Conservation (phyloP, 352 stramenopile genomes). For the Pythium sp. region DNA sequence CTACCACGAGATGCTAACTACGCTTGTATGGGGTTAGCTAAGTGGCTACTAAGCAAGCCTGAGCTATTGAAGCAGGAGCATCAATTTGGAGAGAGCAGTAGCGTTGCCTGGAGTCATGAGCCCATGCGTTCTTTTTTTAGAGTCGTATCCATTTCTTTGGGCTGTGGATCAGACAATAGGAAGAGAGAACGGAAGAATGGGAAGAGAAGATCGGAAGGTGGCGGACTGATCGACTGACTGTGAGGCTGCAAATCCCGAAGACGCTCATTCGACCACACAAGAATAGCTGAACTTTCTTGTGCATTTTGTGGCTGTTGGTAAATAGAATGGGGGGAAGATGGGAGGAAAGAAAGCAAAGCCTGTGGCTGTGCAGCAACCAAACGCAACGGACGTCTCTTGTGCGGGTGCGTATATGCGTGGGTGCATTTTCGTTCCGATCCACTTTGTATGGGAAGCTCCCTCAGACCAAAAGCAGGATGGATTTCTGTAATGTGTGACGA, state of each 20-base stretch:
- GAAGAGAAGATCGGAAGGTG: not conserved
- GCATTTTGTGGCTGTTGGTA: not conserved
- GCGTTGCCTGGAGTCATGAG: not conserved
- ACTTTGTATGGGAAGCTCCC: no score
- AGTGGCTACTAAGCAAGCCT: not conserved
- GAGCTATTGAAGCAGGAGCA: not conserved
- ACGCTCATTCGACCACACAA: not conserved
- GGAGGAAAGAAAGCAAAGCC: not conserved
- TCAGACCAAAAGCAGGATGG: no score
- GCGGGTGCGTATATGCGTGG: not conserved
- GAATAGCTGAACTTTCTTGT: not conserved
- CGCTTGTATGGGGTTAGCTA: not conserved
- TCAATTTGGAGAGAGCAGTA: not conserved
- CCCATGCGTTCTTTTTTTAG: not conserved
- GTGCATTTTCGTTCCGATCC: not conserved
- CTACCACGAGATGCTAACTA: not conserved
- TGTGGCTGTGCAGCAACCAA: not conserved
- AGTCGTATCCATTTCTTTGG: not conserved
- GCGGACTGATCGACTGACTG: not conserved
- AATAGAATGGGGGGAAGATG: not conserved
- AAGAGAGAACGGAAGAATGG: not conserved
- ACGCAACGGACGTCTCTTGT: not conserved
- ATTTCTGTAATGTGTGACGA: not conserved
- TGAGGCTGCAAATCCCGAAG: not conserved
- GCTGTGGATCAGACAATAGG: not conserved